phyloP scores from a whole-genome alignment of 2,329 filamentous ascomycete genomes.

The Nemania sp. region DNA sequence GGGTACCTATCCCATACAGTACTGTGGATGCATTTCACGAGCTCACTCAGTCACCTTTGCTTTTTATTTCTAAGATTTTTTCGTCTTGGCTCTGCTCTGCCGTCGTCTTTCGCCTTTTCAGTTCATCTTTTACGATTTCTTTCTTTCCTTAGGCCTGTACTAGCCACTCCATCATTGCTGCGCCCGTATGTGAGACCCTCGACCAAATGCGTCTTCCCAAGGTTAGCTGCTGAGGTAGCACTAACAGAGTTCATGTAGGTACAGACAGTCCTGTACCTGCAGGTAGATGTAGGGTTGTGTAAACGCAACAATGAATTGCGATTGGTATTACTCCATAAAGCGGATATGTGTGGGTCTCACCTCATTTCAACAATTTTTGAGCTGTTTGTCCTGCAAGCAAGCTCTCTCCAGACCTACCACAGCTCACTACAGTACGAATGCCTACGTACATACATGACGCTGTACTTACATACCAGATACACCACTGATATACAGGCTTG shows the following conservation, averaged over 20 bases:
- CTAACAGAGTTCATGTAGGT: background rate
- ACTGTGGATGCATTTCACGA: background rate
- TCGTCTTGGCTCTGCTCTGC: background rate
- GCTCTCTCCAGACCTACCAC: background rate
- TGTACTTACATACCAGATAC: background rate
- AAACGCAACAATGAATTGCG: slow-evolving; percentile 15
- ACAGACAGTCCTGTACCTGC: background rate
- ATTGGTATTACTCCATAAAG: too few species aligned
- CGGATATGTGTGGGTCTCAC: slow-evolving; percentile 19
- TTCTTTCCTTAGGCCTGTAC: background rate
- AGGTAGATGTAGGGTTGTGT: background rate
- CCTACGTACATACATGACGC: too few species aligned
- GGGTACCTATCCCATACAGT: too few species aligned
- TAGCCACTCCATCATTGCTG: background rate
- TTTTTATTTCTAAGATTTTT: slow-evolving; percentile 3
- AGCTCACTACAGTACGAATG: too few species aligned
- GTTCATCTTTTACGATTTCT: background rate
- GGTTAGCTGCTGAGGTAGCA: background rate
- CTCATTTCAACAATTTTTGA: slow-evolving; percentile 21
- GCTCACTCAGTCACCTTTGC: background rate
- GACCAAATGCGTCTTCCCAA: background rate
- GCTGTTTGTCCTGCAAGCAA: slow-evolving; percentile 1
- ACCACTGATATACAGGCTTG: background rate
- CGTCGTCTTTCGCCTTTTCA: background rate
- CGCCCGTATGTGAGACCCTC: background rate